Evolutionary conservation across 1,139 yeast genomes (phyloP), one percentile per base, ranked within the genome.

Genomic region (Hyphopichia wangnamkhiaoensis): DNA sequence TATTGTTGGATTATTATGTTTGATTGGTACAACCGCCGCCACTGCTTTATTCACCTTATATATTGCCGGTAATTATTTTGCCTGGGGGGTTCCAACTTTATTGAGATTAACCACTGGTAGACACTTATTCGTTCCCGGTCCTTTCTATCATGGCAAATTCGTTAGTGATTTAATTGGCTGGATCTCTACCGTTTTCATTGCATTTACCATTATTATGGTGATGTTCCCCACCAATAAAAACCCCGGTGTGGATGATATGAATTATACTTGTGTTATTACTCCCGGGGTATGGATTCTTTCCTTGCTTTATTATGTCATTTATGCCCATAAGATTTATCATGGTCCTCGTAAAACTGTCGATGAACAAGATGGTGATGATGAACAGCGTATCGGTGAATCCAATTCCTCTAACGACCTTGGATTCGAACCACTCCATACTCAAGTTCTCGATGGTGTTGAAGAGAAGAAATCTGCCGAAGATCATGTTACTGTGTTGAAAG

Each of bases 41-140:
- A 65, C 61, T 40, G 86, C 87, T 15, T 60, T 82, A 33, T 81
- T 81, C 59, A 71, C 83, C 15, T 58, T 81, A 29, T 73, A 74
- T 31, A 74, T 80, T 37, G 79, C 83, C n/a, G 83, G 84, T 42
- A 78, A 79, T 55, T 77, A 78, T 49, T 58, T 80, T 36, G 75
- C 84, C 2, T 80, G 84, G 83, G 68, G 76, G 37, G 64, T 74
- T 14, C 86, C 87, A 29, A 73, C 80, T 32, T 59, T 78, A 37
- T 59, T 79, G 40, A 65, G 80, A 43, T 52, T 76, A 39, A 65
- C 78, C 3, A 51, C 54, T 33, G 80, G 80, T 35, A 67, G 62
- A 39, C 64, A 71, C 35, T 61, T 70, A 35, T 80, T 80, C 54
- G 66, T 58, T 13, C 86, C 85, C 0, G 87, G 87, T 16, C 71